Evolutionary conservation across 768 basidiomycete genomes (phyloP).

Genomic region (Naganishia kalamii): DNA sequence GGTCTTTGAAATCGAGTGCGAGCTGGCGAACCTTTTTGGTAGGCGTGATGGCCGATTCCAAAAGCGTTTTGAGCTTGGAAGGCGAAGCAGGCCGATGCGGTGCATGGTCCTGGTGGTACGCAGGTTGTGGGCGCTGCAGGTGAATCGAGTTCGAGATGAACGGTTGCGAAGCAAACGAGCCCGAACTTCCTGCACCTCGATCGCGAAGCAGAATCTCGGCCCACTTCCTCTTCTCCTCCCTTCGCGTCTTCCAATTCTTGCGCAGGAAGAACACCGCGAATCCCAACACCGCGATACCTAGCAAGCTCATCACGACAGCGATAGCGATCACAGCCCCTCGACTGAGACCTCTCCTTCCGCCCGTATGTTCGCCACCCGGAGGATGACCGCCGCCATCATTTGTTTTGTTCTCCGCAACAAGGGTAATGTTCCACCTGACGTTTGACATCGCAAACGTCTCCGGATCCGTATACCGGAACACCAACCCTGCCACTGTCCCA

Average conservation of each 20-base stretch:
- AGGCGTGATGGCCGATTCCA: background rate
- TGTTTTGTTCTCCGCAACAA: background rate
- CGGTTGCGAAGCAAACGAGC: background rate
- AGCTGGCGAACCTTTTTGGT: conserved; percentile 1
- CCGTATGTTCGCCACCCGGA: background rate
- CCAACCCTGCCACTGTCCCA: background rate
- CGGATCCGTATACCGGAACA: background rate
- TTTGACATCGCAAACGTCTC: background rate
- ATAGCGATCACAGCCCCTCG: background rate
- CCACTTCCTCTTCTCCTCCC: background rate
- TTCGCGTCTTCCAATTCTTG: background rate
- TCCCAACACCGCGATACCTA: background rate
- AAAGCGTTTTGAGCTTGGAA: background rate
- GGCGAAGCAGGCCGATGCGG: background rate
- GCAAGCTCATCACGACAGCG: background rate
- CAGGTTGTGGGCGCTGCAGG: background rate
- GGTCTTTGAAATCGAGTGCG: background rate
- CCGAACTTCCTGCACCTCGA: background rate
- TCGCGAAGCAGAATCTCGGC: background rate
- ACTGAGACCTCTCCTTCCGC: background rate
- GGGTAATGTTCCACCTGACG: background rate
- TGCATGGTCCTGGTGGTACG: background rate
- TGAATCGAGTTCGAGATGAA: background rate
- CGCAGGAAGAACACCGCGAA: background rate
- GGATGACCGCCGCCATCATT: background rate